Conservation (phyloP, 768 basidiomycete genomes). For the Russula virescens region DNA sequence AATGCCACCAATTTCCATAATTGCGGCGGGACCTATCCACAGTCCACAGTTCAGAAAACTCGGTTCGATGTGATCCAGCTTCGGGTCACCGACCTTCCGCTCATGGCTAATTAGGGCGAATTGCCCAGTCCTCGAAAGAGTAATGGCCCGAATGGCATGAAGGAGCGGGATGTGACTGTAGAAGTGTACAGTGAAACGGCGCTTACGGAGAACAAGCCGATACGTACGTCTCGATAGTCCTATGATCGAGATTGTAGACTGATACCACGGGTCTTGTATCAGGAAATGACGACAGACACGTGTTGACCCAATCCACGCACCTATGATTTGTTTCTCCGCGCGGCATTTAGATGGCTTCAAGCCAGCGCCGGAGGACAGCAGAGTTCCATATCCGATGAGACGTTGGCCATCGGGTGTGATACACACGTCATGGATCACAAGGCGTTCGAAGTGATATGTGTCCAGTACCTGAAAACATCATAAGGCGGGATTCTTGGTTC, state of each 20-base stretch:
- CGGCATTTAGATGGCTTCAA: conserved; percentile 67
- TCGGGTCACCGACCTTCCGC: conserved; percentile 44
- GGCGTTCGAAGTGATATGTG: conserved; percentile 50
- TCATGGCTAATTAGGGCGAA: conserved; percentile 72
- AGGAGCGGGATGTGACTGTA: conserved; percentile 65
- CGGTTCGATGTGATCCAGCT: too few species aligned
- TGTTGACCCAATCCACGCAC: conserved; percentile 42
- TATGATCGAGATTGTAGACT: conserved; percentile 67
- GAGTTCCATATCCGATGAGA: conserved; percentile 60
- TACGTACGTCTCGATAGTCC: conserved; percentile 59
- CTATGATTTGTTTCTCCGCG: conserved; percentile 67
- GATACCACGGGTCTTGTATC: background rate
- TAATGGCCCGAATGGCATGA: conserved; percentile 68
- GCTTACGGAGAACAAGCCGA: background rate
- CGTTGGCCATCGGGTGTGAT: conserved; percentile 60
- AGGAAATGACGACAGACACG: background rate
- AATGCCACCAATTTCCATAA: conserved; percentile 67
- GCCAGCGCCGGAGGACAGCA: conserved; percentile 56
- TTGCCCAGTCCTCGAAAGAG: conserved; percentile 56
- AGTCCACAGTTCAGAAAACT: background rate
- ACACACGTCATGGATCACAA: conserved; percentile 66
- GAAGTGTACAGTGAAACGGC: conserved; percentile 12
- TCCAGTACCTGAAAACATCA: conserved; percentile 36
- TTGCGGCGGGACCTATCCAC: conserved; percentile 59
- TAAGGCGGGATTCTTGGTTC: background rate